These are phyloP conservation scores for Curvularia eragrostidis DNA, from an alignment of 2,329 filamentous ascomycete species.

Conservation along the genomic window DNA sequence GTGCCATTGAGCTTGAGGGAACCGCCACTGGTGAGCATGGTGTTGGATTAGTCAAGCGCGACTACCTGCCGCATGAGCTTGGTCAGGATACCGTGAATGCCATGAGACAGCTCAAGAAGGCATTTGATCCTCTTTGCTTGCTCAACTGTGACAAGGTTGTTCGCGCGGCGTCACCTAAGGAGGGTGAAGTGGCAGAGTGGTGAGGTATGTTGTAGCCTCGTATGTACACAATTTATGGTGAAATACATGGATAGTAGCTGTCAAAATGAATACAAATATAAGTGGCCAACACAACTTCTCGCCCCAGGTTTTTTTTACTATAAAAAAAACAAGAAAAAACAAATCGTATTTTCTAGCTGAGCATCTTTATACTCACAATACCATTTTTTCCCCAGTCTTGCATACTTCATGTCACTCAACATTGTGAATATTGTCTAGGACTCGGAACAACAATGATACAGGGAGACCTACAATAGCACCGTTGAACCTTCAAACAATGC, in stretches of 20 bases:
- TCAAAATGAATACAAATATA: neutral
- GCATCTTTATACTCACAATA: no score
- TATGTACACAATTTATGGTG: neutral
- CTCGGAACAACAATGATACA: no score
- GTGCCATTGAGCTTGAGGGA: constrained; percentile 82
- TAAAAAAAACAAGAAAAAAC: no score
- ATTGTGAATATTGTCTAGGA: no score
- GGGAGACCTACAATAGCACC: neutral
- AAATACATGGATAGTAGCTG: neutral
- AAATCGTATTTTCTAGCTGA: neutral
- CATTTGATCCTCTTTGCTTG: constrained; percentile 75
- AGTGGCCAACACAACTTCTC: neutral
- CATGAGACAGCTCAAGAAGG: constrained; percentile 85
- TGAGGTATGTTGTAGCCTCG: constrained; percentile 22
- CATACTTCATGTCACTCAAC: no score
- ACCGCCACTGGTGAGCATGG: constrained; percentile 88
- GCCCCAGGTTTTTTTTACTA: neutral
- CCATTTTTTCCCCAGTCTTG: no score
- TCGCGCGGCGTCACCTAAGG: constrained; percentile 58
- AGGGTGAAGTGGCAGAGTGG: constrained; percentile 59
- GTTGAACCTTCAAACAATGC: neutral
- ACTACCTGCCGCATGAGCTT: constrained; percentile 80
- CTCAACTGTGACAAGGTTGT: constrained; percentile 71
- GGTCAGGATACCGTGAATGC: constrained; percentile 76
- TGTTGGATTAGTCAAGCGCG: constrained; percentile 82